Percentiles rank a stretch among this genome's conserved stretches.
Evolutionary conservation across 768 basidiomycete genomes (phyloP).

Genomic region (Tylopilus vinaceipallidus): DNA sequence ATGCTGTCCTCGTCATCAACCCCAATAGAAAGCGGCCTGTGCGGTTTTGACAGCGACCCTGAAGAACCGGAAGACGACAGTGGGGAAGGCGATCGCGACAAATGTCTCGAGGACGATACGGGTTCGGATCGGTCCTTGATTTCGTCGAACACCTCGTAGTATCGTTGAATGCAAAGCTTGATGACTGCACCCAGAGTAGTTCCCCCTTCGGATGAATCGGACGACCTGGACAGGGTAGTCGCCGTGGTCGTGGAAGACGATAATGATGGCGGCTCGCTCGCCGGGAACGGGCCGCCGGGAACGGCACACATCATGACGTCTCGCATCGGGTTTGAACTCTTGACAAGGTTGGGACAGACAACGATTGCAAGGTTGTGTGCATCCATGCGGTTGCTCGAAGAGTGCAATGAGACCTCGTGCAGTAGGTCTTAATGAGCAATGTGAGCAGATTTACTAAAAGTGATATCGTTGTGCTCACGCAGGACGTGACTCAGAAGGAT

Average conservation of each 20-base stretch:
- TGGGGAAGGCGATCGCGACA: constrained; percentile 31
- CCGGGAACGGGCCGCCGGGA: constrained; percentile 44
- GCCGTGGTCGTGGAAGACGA: constrained; percentile 13
- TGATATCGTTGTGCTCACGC: constrained; percentile 40
- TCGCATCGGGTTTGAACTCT: constrained; percentile 59
- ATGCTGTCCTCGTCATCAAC: constrained; percentile 69
- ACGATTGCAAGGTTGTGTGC: constrained; percentile 81
- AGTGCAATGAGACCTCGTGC: constrained; percentile 72
- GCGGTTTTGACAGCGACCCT: constrained; percentile 21
- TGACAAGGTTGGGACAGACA: constrained; percentile 76
- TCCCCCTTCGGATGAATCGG: constrained; percentile 41
- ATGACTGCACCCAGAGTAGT: constrained; percentile 71
- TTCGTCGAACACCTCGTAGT: constrained; percentile 87
- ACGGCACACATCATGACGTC: constrained; percentile 77
- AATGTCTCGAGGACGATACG: constrained; percentile 28
- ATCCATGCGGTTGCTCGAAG: constrained; percentile 74
- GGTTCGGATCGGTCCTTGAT: constrained; percentile 69
- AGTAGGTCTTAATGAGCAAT: constrained; percentile 54
- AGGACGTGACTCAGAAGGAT: constrained; percentile 71
- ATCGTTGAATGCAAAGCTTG: constrained; percentile 76
- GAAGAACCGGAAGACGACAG: constrained; percentile 22
- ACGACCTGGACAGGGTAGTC: constrained; percentile 21
- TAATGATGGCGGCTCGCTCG: constrained; percentile 26
- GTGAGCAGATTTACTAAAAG: constrained; percentile 7
- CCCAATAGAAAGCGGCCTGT: constrained; percentile 26